Conservation (phyloP, 176 grass and related monocot genomes). For the Musa itinerans region DNA sequence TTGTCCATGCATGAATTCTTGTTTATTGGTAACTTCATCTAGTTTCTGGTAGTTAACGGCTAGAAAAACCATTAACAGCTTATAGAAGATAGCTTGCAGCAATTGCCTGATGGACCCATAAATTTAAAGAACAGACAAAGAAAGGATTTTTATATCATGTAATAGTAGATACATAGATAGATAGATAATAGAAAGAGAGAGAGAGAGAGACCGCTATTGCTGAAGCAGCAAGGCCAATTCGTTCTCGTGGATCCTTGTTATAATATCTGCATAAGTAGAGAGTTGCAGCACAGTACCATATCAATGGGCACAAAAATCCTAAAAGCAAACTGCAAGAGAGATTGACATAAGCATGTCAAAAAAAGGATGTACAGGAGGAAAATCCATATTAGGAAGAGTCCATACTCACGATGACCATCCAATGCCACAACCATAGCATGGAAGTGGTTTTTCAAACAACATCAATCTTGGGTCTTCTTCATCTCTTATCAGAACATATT, state of each 20-base stretch:
- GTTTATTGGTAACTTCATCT: too few species aligned
- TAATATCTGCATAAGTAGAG: constrained; percentile 6
- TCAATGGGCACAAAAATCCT: constrained; percentile 77
- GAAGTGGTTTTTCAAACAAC: constrained; percentile 68
- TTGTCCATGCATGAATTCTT: too few species aligned
- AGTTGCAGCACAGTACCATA: constrained; percentile 9
- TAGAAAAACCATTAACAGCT: too few species aligned
- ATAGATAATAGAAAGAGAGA: neutral
- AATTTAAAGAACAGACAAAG: too few species aligned
- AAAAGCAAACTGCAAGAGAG: constrained; percentile 64
- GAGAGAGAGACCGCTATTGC: neutral
- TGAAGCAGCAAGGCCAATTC: neutral
- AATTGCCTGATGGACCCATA: too few species aligned
- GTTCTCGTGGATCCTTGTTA: neutral
- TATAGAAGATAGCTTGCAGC: too few species aligned
- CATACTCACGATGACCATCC: constrained; percentile 81
- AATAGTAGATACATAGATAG: too few species aligned
- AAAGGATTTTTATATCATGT: too few species aligned
- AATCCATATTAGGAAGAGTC: neutral
- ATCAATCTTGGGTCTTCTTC: constrained; percentile 66
- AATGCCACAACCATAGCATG: constrained; percentile 81
- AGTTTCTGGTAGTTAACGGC: too few species aligned
- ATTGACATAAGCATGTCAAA: neutral
- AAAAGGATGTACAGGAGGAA: neutral
- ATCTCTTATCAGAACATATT: constrained; percentile 57